Conservation (phyloP, 768 basidiomycete species). For the Rhizopogon salebrosus region DNA sequence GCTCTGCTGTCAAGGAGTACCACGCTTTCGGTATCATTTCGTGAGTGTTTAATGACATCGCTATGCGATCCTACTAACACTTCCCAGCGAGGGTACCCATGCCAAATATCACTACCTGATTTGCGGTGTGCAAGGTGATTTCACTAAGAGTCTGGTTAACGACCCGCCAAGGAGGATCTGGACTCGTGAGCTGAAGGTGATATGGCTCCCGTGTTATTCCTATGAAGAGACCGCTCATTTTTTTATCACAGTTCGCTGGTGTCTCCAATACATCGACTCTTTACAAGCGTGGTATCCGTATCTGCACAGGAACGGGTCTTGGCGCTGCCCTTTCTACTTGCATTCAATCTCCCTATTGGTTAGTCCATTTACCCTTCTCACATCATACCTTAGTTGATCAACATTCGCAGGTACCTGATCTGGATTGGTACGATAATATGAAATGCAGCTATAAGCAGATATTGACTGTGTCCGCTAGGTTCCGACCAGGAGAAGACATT, state of each 20-base stretch:
- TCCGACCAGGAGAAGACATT: constrained; percentile 84
- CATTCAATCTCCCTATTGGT: constrained; percentile 71
- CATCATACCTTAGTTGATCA: constrained; percentile 1
- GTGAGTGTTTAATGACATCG: constrained; percentile 32
- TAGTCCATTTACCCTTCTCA: constrained; percentile 13
- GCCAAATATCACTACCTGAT: constrained; percentile 79
- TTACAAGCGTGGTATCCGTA: constrained; percentile 73
- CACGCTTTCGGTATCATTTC: constrained; percentile 79
- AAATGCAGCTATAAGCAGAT: constrained; percentile 4
- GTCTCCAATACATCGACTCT: constrained; percentile 76
- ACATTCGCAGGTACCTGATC: constrained; percentile 59
- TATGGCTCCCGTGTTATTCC: constrained; percentile 1
- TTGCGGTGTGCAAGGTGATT: constrained; percentile 79
- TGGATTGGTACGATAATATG: constrained; percentile 55
- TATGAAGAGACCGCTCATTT: not conserved
- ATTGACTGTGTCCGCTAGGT: constrained; percentile 32
- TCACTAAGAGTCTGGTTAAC: constrained; percentile 65
- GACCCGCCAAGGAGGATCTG: constrained; percentile 67
- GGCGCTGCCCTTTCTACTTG: constrained; percentile 77
- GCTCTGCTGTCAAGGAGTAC: constrained; percentile 72
- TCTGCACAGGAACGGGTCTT: constrained; percentile 80
- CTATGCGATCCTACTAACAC: constrained; percentile 4
- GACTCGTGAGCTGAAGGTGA: constrained; percentile 77
- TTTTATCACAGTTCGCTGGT: constrained; percentile 53
- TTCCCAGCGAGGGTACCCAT: constrained; percentile 58